Evolutionary conservation across 257 asterid species (phyloP), one percentile per base, ranked within the genome.

Genomic region (Solanum clarkiae): DNA sequence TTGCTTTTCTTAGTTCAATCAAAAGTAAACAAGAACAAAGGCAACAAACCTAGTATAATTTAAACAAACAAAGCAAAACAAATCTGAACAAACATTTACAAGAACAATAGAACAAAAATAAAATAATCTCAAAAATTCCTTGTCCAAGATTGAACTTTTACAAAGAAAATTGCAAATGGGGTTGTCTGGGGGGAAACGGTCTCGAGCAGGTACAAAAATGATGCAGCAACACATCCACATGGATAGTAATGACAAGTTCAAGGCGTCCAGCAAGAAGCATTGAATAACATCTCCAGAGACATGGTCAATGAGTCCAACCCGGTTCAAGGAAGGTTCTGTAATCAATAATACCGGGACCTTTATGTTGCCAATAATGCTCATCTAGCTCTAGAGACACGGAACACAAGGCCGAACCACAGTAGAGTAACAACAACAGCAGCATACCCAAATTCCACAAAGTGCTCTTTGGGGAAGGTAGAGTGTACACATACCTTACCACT

Each of bases 11-110:
- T 72, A 45, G 32, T 44, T 72, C 40, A 72, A 45, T 72, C 80
- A 72, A 44, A 3, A 22, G 57, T 72, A 45, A 45, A 4, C 57
- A 72, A 65, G 59, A 82, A 8, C 22, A 42, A 16, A 17, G 65
- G 13, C 44, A 4, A 10, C 14, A 82, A 36, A 86, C 98, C 89
- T 96, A 96, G 95, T 94, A 51, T 11, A 45, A 77, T 36, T 85
- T 65, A 90, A 72, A 44, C 16, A n/a, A 32, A 49, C 57, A 54
- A 54, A 54, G 18, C 70, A 24, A 63, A 63, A 7, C 80, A 69
- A 68, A 32, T 68, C 49, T 68, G 49, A 36, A 68, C 22, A 68
- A 62, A 16, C 22, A 68, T 57, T 16, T 32, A 68, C 14, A 69
- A 69, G 77, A 36, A 65, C 42, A 26, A 74, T 10, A 11, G 57